These are phyloP conservation scores for Jacaranda mimosifolia DNA, from an alignment of 257 asterid genomes.

Conservation along the genomic window DNA sequence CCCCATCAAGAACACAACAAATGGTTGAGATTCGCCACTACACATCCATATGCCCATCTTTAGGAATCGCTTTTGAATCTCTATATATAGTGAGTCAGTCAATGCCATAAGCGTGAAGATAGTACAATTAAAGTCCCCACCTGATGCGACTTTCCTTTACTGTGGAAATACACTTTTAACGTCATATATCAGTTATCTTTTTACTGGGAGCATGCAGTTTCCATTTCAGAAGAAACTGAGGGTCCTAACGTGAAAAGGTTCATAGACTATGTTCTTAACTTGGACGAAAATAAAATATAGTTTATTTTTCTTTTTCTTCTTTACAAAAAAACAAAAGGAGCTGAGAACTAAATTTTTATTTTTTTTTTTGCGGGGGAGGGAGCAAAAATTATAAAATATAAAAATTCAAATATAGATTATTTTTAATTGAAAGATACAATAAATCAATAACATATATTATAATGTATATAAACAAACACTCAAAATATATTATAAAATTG, in stretches of 20 bases:
- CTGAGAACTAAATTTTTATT: not conserved
- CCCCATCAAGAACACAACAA: not conserved
- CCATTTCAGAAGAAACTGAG: constrained; percentile 32
- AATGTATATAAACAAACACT: too few relatives aligned
- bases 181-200: constrained; percentile 31
- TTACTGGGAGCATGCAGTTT: constrained; percentile 17
- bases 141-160: constrained; percentile 28
- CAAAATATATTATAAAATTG: too few relatives aligned
- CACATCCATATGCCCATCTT: not conserved
- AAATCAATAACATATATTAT: too few relatives aligned
- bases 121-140: constrained; percentile 16
- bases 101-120: not conserved
- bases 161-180: constrained; percentile 29
- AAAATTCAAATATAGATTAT: too few relatives aligned
- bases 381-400: too few relatives aligned
- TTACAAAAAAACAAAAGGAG: not conserved
- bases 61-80: not conserved
- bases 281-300: constrained; percentile 2
- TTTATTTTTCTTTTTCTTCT: not conserved
- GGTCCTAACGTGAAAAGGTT: constrained; percentile 19
- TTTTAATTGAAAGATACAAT: too few relatives aligned
- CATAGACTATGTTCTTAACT: constrained; percentile 20
- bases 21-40: not conserved
- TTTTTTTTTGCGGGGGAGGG: too few relatives aligned
- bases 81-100: not conserved